A percentile compares a stretch with the other conserved stretches of the same genome.
Evolutionary conservation across 495 filamentous ascomycete genomes (phyloP).

Genomic region (Penicillium goetzii): DNA sequence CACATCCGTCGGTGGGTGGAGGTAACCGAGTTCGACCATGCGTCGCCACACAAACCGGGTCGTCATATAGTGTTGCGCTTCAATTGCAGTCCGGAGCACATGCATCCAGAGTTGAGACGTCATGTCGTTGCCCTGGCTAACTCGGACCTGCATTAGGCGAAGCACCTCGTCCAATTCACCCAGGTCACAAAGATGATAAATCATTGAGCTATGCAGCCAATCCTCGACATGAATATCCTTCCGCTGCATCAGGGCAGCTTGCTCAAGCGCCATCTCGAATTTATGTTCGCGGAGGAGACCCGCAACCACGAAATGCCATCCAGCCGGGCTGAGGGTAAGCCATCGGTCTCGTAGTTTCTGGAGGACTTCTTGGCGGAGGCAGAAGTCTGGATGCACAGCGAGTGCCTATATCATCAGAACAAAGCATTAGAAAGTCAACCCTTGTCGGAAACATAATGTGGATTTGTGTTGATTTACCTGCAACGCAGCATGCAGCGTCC

Average conservation of each 20-base stretch:
- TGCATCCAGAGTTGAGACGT: constrained; percentile 63
- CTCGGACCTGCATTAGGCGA: constrained; percentile 60
- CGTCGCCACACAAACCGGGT: constrained; percentile 66
- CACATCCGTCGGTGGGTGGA: constrained; percentile 68
- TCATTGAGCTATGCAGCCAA: constrained; percentile 77
- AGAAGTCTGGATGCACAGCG: constrained; percentile 83
- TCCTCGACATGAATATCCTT: constrained; percentile 57
- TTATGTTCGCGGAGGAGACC: constrained; percentile 80
- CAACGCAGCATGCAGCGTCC: constrained; percentile 71
- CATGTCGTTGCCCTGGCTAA: constrained; percentile 49
- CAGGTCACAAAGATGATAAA: constrained; percentile 68
- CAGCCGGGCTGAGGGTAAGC: constrained; percentile 65
- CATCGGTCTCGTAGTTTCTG: constrained; percentile 65
- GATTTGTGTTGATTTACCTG: constrained; percentile 52
- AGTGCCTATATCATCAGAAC: constrained; percentile 57
- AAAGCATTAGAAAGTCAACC: constrained; percentile 11
- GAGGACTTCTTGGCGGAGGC: constrained; percentile 72
- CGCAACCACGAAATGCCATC: constrained; percentile 67
- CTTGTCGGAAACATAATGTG: background rate
- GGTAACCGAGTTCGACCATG: constrained; percentile 57
- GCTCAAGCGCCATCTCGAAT: constrained; percentile 78
- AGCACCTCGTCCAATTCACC: constrained; percentile 78
- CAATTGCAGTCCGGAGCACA: constrained; percentile 70
- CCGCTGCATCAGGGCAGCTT: constrained; percentile 66
- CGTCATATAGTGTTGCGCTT: constrained; percentile 54